Evolutionary conservation across 2,329 filamentous ascomycete species (phyloP), one percentile per base, ranked within the genome.

Genomic region (Xylariales sp.): DNA sequence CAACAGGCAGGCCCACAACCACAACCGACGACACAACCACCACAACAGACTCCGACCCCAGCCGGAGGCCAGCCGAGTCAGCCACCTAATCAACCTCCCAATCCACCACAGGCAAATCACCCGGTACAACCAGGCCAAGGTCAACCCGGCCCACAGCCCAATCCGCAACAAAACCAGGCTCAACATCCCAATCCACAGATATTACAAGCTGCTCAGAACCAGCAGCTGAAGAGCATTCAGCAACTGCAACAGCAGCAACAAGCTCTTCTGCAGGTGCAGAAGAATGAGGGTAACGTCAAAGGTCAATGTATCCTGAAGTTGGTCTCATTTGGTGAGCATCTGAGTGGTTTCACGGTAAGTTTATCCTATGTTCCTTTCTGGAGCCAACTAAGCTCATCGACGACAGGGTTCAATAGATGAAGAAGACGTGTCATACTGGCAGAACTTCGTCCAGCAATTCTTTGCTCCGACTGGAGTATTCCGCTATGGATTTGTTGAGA

Each of bases 381-480:
- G 16, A 28, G 10, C 12, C 28, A 24, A 38, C 35, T 28, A 27
- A 27, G 6, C n/a, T 27, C 21, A 36, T n/a, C 4, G 6, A 16
- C 15, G n/a, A 8, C 21, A 38, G 35, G 21, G 21, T 14, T 15
- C 35, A 12, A 19, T 9, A 14, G 37, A 31, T 14, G 37, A 31
- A 8, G 7, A 84, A 45, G 84, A 89, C 54, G 64, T 95, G 4
- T 64, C 70, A 1, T 85, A 87, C 54, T 97, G 91, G 91, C 77
- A 84, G 49, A 65, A 65, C 4, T 93, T 96, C 53, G 88, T 95
- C 14, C 68, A 75, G 27, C 78, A 78, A 34, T 95, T 94, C 64
- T 98, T 96, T 63, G 84, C 88, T 0, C 73, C 76, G 1, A 77
- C 75, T 20, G 89, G 88, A 7, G 80, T 88, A 7, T 83, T 95